Evolutionary conservation across 1,284 basidiomycete species (phyloP).

Genomic region (Farysia itapuensis): DNA sequence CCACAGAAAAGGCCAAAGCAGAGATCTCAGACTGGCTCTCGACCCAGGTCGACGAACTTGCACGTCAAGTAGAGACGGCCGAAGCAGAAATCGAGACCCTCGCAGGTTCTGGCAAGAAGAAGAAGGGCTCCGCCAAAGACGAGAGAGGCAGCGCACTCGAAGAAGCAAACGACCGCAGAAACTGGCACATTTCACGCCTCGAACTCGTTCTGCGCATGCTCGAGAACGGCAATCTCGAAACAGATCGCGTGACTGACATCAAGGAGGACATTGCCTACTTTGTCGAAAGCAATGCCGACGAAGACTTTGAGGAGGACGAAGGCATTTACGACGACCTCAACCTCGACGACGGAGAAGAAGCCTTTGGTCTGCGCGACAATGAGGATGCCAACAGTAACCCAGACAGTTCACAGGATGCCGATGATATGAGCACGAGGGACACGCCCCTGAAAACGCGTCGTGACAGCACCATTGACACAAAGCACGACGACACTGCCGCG

Average conservation of each 20-base stretch:
- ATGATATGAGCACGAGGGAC: constrained; percentile 47
- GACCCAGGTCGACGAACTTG: constrained; percentile 77
- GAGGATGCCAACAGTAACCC: constrained; percentile 68
- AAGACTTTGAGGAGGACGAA: constrained; percentile 96
- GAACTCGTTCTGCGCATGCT: constrained; percentile 90
- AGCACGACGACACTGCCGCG: constrained; percentile 34
- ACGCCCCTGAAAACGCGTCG: constrained; percentile 28
- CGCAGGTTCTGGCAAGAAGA: constrained; percentile 75
- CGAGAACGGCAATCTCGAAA: constrained; percentile 85
- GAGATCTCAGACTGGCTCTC: constrained; percentile 70
- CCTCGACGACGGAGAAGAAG: constrained; percentile 84
- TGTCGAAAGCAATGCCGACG: constrained; percentile 92
- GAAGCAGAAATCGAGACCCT: constrained; percentile 95
- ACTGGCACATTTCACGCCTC: constrained; percentile 91
- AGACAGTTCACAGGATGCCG: constrained; percentile 63
- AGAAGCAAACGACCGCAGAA: constrained; percentile 84
- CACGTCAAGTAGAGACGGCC: constrained; percentile 86
- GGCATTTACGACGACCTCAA: constrained; percentile 98
- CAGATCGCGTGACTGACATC: constrained; percentile 78
- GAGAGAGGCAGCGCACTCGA: constrained; percentile 83
- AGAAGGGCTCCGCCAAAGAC: constrained; percentile 66
- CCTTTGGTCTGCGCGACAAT: constrained; percentile 62
- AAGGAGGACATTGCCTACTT: constrained; percentile 97
- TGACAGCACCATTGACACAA: constrained; percentile 11
- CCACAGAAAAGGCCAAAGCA: constrained; percentile 92